Evolutionary conservation across 257 asterid species (phyloP).

Genomic region (Paulownia fortunei): DNA sequence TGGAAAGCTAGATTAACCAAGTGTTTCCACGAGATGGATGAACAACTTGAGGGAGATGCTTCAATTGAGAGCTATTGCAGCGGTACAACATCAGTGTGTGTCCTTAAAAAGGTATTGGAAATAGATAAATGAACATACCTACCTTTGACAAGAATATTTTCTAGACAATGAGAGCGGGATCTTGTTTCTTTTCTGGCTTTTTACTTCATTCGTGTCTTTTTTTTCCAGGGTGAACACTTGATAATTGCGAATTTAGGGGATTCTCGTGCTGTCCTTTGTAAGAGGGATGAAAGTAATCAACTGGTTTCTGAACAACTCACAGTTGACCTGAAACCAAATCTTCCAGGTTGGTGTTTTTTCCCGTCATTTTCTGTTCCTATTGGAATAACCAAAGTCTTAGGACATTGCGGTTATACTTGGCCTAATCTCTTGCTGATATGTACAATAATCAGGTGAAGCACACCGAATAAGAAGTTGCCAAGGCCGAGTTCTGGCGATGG

Average conservation of each 20-base stretch:
- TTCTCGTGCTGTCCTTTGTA: conserved; percentile 80
- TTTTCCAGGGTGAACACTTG: conserved; percentile 71
- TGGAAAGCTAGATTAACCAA: conserved; percentile 65
- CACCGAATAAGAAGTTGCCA: conserved; percentile 63
- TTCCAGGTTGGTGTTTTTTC: conserved; percentile 50
- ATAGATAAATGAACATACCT: background rate
- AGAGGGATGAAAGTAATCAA: conserved; percentile 55
- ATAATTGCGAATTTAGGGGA: conserved; percentile 80
- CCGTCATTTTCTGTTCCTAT: background rate
- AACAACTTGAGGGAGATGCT: conserved; percentile 57
- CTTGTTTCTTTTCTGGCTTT: too few species aligned
- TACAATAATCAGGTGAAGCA: conserved; percentile 55
- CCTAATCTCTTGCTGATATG: background rate
- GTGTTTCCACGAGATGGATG: conserved; percentile 68
- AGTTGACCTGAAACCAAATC: too few species aligned
- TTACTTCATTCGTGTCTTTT: background rate
- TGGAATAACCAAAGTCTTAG: background rate
- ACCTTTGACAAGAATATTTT: too few species aligned
- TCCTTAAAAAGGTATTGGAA: conserved; percentile 65
- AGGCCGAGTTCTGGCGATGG: conserved; percentile 87
- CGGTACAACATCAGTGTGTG: conserved; percentile 75
- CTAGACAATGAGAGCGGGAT: too few species aligned
- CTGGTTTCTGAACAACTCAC: conserved; percentile 75
- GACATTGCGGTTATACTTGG: background rate
- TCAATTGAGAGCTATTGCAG: conserved; percentile 73